Evolutionary conservation across 1,139 yeast genomes (phyloP).

Genomic region (Spencermartinsiella ligniputridi): DNA sequence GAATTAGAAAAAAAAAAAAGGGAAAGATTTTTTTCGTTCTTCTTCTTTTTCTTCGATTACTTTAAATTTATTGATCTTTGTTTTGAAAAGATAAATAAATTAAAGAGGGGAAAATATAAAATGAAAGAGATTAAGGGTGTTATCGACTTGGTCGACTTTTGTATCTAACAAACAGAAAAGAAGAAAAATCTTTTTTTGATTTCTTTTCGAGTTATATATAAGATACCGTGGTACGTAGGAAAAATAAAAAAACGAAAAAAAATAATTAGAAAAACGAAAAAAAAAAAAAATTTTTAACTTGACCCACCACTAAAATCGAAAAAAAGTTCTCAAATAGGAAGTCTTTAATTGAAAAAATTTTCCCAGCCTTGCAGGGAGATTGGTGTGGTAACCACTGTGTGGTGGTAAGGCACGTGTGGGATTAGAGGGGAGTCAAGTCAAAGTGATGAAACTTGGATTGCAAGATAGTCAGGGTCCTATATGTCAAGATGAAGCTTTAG

Average conservation of each 20-base stretch:
- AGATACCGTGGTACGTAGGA: too few relatives aligned
- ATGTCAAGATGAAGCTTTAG: too few relatives aligned
- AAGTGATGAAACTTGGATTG: too few relatives aligned
- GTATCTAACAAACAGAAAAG: neutral
- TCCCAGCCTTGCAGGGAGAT: too few relatives aligned
- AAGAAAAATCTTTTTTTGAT: neutral
- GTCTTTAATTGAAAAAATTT: slow-evolving; percentile 2
- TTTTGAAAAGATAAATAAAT: neutral
- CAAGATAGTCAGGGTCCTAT: too few relatives aligned
- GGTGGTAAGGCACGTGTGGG: too few relatives aligned
- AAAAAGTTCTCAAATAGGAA: slow-evolving; percentile 1
- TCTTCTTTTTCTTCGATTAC: neutral
- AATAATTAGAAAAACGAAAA: slow-evolving; percentile 7
- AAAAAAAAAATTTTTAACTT: slow-evolving; percentile 7
- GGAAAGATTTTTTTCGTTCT: slow-evolving; percentile 4
- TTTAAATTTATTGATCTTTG: neutral
- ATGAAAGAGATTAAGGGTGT: neutral
- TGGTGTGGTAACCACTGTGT: too few relatives aligned
- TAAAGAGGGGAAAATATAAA: neutral
- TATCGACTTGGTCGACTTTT: neutral
- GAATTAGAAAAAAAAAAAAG: slow-evolving; percentile 3
- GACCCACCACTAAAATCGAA: neutral
- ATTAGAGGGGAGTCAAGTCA: too few relatives aligned
- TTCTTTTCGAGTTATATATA: too few relatives aligned
- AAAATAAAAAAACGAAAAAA: slow-evolving; percentile 2